Base-by-base conservation (phyloP, 1,284 basidiomycete species). In the Ustilago loliicola region DNA sequence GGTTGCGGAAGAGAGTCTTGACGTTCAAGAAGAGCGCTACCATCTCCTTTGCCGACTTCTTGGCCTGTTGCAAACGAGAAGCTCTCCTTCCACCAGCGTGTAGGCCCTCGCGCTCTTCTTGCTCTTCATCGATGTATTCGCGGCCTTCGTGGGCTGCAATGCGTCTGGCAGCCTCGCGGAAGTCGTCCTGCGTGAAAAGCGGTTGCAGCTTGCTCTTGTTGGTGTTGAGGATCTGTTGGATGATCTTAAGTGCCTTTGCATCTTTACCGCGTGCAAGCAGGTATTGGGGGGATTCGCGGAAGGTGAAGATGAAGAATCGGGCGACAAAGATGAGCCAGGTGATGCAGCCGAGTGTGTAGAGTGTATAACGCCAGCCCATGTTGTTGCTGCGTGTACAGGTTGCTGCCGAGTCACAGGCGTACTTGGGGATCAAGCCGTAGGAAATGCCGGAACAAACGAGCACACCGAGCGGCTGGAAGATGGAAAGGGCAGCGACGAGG, bases 161-260 rank as follows among this genome's bases (percentile, higher is more conserved):
- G 42, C 72, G 61, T 45, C 57, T 58, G 15, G 87, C 87, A 42
- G 88, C 82, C 53, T 85, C 84, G 5, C 66, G 61, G 66, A 88
- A 88, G 64, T 88, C 85, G 8, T 84, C 85, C 23, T 87, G 73
- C 1, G 84, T 86, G 36, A 88, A 82, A 4, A 80, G 78, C 7
- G 87, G 87, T 17, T 84, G 55, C 57, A 67, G 38, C n/a, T 85
- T 73, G 17, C 79, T 76, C 47, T 67, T 72, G 91, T 51, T 85
- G 17, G 80, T 77, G 36, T 73, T 45, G 13, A 82, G 70, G 53
- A 85, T 83, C 42, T 62, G 47, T 15, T 60, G 34, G 13, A 85
- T 64, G 19, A 82, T 72, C 27, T 62, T 34, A 15, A 85, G 63
- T 36, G 84, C 83, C 40, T 76, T 73, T 19, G 59, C 69, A 30